phyloP scores from a whole-genome alignment of 176 grass and related monocot genomes.

The Thinopyrum elongatum region DNA sequence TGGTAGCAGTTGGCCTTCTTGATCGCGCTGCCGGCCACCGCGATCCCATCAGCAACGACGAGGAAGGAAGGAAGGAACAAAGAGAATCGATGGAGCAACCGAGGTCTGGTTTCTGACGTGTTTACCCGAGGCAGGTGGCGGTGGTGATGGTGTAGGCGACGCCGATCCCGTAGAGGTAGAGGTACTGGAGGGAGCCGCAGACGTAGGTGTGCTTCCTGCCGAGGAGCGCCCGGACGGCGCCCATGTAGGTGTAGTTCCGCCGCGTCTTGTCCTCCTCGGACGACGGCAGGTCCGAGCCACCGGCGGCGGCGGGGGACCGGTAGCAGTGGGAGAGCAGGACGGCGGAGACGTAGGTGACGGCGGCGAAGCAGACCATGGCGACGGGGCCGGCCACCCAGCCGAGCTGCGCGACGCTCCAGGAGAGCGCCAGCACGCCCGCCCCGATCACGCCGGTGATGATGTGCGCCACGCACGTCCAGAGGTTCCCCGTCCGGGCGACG shows the following conservation, averaged over 20 bases:
- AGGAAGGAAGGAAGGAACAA: neutral
- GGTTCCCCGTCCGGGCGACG: slow-evolving; percentile 34
- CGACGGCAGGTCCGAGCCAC: neutral
- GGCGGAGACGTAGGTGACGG: slow-evolving; percentile 64
- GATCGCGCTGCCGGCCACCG: slow-evolving; percentile 23
- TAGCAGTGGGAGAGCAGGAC: slow-evolving; percentile 58
- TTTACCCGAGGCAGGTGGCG: slow-evolving; percentile 51
- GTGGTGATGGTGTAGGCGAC: slow-evolving; percentile 70
- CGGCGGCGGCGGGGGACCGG: slow-evolving; percentile 13
- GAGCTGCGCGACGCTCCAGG: slow-evolving; percentile 69
- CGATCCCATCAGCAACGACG: neutral
- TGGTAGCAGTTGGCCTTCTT: slow-evolving; percentile 48
- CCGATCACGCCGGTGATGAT: slow-evolving; percentile 74
- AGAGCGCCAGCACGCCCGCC: slow-evolving; percentile 58
- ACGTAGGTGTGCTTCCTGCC: slow-evolving; percentile 60
- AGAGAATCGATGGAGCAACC: neutral
- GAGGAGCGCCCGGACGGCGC: slow-evolving; percentile 50
- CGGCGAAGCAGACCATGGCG: slow-evolving; percentile 57
- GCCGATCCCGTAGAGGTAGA: slow-evolving; percentile 50
- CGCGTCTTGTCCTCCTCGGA: slow-evolving; percentile 12
- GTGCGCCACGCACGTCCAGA: slow-evolving; percentile 71
- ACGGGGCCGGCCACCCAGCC: slow-evolving; percentile 47
- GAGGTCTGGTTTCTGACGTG: neutral
- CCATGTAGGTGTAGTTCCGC: slow-evolving; percentile 69
- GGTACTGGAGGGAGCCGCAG: slow-evolving; percentile 54